Percentiles rank a stretch among this genome's conserved stretches.
These are phyloP conservation scores for Escallonia rubra DNA, from an alignment of 129 eudicot species.

Conservation along the genomic window DNA sequence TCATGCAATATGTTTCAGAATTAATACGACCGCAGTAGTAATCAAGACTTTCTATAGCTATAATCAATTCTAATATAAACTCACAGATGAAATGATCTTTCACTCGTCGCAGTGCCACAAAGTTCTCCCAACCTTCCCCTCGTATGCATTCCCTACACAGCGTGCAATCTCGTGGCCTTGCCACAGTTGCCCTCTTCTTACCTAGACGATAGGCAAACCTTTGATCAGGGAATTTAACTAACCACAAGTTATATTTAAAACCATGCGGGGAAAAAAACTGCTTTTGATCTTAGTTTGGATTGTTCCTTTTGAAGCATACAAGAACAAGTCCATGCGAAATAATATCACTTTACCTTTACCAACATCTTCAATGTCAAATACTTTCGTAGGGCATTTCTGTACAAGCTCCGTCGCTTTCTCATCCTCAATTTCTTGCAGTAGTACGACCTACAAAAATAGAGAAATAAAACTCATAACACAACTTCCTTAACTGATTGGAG, in stretches of 20 bases:
- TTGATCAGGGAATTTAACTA: background rate
- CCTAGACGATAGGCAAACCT: conserved; percentile 30
- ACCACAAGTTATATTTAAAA: background rate
- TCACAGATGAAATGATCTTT: conserved; percentile 93
- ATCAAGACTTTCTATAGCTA: no score
- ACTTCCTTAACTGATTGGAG: background rate
- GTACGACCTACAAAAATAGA: conserved; percentile 42
- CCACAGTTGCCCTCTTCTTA: conserved; percentile 58
- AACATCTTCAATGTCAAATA: conserved; percentile 89
- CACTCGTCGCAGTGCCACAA: conserved; percentile 67
- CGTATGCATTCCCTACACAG: conserved; percentile 85
- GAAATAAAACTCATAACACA: background rate
- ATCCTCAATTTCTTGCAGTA: conserved; percentile 63
- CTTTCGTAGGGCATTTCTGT: conserved; percentile 66
- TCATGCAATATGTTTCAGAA: no score
- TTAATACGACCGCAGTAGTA: no score
- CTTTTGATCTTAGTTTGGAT: background rate
- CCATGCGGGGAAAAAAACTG: background rate
- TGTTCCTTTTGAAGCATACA: background rate
- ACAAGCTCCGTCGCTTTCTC: conserved; percentile 66
- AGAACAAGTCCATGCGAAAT: background rate
- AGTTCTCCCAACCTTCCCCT: conserved; percentile 69
- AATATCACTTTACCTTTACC: conserved; percentile 41
- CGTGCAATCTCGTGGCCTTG: conserved; percentile 75
- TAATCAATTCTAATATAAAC: conserved; percentile 14